Conservation (phyloP, 1,284 basidiomycete species). For the Cryptococcus sp. region DNA sequence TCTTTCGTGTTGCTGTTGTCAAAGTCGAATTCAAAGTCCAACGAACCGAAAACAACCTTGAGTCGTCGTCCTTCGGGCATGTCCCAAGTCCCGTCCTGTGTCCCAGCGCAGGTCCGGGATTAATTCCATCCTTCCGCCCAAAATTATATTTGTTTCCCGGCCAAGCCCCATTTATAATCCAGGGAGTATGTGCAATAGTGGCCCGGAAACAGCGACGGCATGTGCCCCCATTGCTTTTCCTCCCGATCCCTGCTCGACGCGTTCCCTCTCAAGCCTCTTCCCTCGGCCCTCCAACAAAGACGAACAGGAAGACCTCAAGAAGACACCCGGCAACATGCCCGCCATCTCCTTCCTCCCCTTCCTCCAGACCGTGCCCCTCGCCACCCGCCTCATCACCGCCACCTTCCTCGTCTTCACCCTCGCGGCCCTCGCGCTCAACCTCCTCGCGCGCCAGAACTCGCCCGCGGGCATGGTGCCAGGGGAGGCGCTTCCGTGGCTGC, state of each 20-base stretch:
- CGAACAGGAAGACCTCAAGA: background rate
- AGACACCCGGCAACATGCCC: conserved; percentile 33
- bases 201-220: no score
- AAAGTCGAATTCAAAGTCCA: conserved; percentile 12
- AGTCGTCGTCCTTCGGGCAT: no score
- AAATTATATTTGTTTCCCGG: no score
- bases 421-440: conserved; percentile 57
- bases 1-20: background rate
- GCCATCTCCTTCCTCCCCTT: conserved; percentile 48
- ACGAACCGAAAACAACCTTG: conserved; percentile 26
- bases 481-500: conserved; percentile 66
- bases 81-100: no score
- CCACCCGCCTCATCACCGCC: conserved; percentile 72
- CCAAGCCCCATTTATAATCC: no score
- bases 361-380: conserved; percentile 50
- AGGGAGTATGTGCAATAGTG: no score
- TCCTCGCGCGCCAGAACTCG: conserved; percentile 7
- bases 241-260: background rate
- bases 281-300: no score
- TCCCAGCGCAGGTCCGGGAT: no score
- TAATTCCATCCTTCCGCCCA: no score
- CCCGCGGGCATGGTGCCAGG: conserved; percentile 9
- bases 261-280: no score
- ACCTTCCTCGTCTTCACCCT: conserved; percentile 64
- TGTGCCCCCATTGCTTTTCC: no score